Conservation (phyloP, 495 filamentous ascomycete genomes). For the Penicillium steckii region DNA sequence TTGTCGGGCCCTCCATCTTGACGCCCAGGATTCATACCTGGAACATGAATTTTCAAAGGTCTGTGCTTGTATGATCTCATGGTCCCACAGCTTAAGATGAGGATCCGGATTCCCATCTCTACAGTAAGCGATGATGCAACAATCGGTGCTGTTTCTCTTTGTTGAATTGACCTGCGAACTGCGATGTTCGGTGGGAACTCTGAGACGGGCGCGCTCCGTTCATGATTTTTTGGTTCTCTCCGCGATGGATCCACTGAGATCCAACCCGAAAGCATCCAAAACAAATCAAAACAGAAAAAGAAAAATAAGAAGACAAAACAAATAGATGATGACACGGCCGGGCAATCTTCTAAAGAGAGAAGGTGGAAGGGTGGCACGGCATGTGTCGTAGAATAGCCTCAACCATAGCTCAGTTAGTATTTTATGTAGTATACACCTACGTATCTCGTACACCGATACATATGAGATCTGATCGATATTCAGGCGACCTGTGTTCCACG, state of each 20-base stretch:
- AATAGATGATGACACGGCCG: neutral
- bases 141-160: neutral
- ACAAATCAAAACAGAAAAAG: neutral
- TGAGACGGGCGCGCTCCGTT: neutral
- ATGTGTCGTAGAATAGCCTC: neutral
- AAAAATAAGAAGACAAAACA: neutral
- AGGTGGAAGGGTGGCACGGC: neutral
- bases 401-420: neutral
- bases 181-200: conserved; percentile 1
- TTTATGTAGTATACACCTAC: neutral
- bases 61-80: conserved; percentile 27
- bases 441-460: neutral
- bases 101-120: conserved; percentile 3
- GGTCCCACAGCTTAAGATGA: conserved; percentile 14
- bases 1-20: neutral
- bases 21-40: neutral
- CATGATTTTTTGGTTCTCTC: neutral
- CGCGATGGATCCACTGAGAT: neutral
- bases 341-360: neutral
- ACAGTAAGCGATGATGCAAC: conserved; percentile 10
- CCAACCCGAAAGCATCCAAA: neutral
- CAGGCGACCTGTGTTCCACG: neutral
- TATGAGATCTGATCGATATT: neutral
- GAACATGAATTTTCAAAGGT: neutral
- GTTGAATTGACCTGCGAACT: conserved; percentile 1